These are phyloP conservation scores for Sclerotinia subarctica DNA, from an alignment of 2,329 filamentous ascomycete species.

Conservation along the genomic window DNA sequence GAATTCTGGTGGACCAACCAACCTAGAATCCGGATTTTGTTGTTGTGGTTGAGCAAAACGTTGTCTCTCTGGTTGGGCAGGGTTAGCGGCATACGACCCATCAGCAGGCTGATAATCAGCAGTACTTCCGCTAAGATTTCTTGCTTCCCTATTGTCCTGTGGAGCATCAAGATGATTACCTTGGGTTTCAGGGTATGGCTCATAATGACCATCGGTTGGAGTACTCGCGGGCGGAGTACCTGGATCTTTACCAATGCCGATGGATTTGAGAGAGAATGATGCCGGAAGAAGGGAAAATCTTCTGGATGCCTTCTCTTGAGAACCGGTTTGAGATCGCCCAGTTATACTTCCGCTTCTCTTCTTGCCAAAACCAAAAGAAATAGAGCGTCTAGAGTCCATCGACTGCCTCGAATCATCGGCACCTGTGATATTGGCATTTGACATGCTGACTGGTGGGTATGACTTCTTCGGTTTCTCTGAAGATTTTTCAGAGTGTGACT, in stretches of 20 bases:
- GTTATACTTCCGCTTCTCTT: slow-evolving; percentile 66
- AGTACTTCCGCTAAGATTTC: slow-evolving; percentile 31
- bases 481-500: slow-evolving; percentile 43
- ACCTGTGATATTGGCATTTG: slow-evolving; percentile 52
- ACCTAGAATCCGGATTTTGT: slow-evolving; percentile 34
- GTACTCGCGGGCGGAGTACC: slow-evolving; percentile 28
- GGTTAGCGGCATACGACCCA: slow-evolving; percentile 35
- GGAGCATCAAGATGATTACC: slow-evolving; percentile 31
- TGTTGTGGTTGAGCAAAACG: slow-evolving; percentile 44
- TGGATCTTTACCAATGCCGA: slow-evolving; percentile 56
- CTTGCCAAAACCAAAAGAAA: slow-evolving; percentile 65
- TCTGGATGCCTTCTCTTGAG: slow-evolving; percentile 54
- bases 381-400: slow-evolving; percentile 71
- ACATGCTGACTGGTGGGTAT: slow-evolving; percentile 88
- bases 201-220: slow-evolving; percentile 29
- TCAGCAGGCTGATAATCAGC: slow-evolving; percentile 29
- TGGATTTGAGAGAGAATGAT: slow-evolving; percentile 62
- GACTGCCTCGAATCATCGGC: slow-evolving; percentile 51
- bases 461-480: slow-evolving; percentile 63
- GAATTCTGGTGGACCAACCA: slow-evolving; percentile 30
- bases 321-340: slow-evolving; percentile 48
- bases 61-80: slow-evolving; percentile 42
- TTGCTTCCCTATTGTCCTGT: slow-evolving; percentile 25
- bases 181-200: slow-evolving; percentile 30
- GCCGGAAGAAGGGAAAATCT: slow-evolving; percentile 69